Conservation (phyloP, 371 early-diverging fungal genomes). For the Rhizopus sp. region DNA sequence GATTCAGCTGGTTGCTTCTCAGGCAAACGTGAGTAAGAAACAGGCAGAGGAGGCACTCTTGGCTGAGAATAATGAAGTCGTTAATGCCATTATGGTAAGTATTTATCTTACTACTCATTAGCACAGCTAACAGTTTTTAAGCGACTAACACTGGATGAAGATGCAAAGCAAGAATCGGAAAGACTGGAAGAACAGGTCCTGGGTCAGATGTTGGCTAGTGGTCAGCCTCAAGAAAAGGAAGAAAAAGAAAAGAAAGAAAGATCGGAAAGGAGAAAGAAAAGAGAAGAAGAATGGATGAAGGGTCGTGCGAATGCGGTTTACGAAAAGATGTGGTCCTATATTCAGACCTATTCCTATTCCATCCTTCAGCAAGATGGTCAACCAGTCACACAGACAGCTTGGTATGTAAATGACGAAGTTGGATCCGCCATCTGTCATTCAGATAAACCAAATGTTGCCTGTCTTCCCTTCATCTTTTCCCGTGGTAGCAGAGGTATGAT, state of each 20-base stretch:
- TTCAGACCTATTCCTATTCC: constrained; percentile 60
- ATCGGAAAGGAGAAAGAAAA: constrained; percentile 29
- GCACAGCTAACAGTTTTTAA: constrained; percentile 1
- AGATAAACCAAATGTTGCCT: constrained; percentile 53
- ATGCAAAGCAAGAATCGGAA: constrained; percentile 41
- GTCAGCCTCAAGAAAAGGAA: constrained; percentile 49
- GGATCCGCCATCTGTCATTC: constrained; percentile 63
- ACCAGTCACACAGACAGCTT: constrained; percentile 57
- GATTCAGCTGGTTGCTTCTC: constrained; percentile 59
- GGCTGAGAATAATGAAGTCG: constrained; percentile 61
- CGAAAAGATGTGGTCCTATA: constrained; percentile 57
- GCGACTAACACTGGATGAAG: constrained; percentile 44
- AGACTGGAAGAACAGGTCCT: constrained; percentile 47
- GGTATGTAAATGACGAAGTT: constrained; percentile 60
- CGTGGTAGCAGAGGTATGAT: constrained; percentile 54
- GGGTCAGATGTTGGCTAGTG: constrained; percentile 43
- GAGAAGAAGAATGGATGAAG: constrained; percentile 28
- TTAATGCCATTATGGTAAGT: constrained; percentile 68
- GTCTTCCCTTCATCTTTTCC: constrained; percentile 62
- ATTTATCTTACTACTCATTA: background rate
- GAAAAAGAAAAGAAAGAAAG: constrained; percentile 39
- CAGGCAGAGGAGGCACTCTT: constrained; percentile 60
- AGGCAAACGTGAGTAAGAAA: constrained; percentile 58
- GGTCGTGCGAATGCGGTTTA: constrained; percentile 31
- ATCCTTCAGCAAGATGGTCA: constrained; percentile 57